phyloP scores from a whole-genome alignment of 257 asterid species.

The Coffea eugenioides region DNA sequence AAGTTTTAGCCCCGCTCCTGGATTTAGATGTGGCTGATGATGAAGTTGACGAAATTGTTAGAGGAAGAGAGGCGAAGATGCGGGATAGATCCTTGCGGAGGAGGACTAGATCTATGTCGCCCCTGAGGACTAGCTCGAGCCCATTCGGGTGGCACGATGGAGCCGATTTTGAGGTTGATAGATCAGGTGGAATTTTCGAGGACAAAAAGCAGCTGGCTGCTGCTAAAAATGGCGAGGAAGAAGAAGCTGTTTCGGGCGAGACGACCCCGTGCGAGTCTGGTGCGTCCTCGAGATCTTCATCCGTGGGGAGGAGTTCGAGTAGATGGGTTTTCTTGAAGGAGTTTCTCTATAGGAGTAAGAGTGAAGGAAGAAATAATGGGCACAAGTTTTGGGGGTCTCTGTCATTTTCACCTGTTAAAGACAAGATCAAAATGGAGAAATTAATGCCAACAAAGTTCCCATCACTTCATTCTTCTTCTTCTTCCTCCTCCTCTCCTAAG shows the following conservation, averaged over 20 bases:
- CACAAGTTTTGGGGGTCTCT: slow-evolving; percentile 68
- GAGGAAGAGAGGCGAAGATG: slow-evolving; percentile 60
- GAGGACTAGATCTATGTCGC: slow-evolving; percentile 92
- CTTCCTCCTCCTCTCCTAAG: not conserved
- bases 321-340: slow-evolving; percentile 83
- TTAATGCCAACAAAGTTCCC: slow-evolving; percentile 17
- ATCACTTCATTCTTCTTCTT: not conserved
- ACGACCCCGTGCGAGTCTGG: slow-evolving; percentile 52
- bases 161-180: not conserved
- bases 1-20: slow-evolving; percentile 45
- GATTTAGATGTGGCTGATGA: slow-evolving; percentile 44
- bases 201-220: slow-evolving; percentile 4
- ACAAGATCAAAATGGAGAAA: slow-evolving; percentile 44
- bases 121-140: slow-evolving; percentile 45
- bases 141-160: slow-evolving; percentile 45
- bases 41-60: slow-evolving; percentile 28
- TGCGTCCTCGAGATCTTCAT: slow-evolving; percentile 67
- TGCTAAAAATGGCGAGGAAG: slow-evolving; percentile 8
- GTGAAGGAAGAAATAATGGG: slow-evolving; percentile 71
- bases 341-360: slow-evolving; percentile 77
- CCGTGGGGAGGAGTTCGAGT: slow-evolving; percentile 71
- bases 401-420: slow-evolving; percentile 66
- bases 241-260: slow-evolving; percentile 16
- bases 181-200: not conserved
- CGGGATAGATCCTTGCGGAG: slow-evolving; percentile 67